Percentiles rank a stretch among this genome's conserved stretches.
Evolutionary conservation across 2,329 filamentous ascomycete species (phyloP).

Genomic region (Pseudogymnoascus sp.): DNA sequence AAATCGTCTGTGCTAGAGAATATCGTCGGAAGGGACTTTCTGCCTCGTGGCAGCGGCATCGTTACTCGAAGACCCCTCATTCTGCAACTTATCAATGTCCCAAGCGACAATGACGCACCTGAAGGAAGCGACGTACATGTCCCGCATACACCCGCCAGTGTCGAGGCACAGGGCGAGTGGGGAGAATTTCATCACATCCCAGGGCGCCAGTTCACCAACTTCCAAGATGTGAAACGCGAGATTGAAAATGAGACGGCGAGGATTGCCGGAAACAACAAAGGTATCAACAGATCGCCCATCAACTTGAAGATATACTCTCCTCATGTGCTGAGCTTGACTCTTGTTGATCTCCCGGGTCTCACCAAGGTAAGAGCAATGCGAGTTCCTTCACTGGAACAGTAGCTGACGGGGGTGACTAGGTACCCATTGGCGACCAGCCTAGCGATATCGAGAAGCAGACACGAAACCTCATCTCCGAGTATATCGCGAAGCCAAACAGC

Average conservation of each 20-base stretch:
- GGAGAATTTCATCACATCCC: conserved; percentile 95
- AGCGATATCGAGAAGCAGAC: conserved; percentile 99
- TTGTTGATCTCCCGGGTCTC: conserved; percentile 90
- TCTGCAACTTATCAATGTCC: conserved; percentile 95
- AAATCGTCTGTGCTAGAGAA: conserved; percentile 99
- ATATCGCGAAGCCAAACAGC: conserved; percentile 98
- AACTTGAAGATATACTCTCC: conserved; percentile 98
- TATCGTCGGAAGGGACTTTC: conserved; percentile 94
- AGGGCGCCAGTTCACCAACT: conserved; percentile 81
- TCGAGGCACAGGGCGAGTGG: conserved; percentile 64
- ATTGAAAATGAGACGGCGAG: conserved; percentile 95
- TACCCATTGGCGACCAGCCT: conserved; percentile 95
- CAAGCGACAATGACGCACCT: conserved; percentile 61
- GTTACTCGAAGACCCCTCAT: conserved; percentile 91
- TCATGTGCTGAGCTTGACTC: conserved; percentile 88
- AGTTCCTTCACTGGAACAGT: neutral
- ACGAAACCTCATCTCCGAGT: conserved; percentile 90
- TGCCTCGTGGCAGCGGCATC: conserved; percentile 93
- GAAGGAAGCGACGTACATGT: conserved; percentile 57
- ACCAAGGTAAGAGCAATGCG: conserved; percentile 60
- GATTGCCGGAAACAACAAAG: conserved; percentile 94
- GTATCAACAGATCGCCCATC: conserved; percentile 94
- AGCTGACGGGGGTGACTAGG: conserved; percentile 37
- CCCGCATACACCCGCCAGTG: conserved; percentile 69
- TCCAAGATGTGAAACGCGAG: conserved; percentile 86